A percentile compares a stretch with the other conserved stretches of the same genome.
Evolutionary conservation across 495 filamentous ascomycete genomes (phyloP).

Genomic region (Aspergillus nidulans): DNA sequence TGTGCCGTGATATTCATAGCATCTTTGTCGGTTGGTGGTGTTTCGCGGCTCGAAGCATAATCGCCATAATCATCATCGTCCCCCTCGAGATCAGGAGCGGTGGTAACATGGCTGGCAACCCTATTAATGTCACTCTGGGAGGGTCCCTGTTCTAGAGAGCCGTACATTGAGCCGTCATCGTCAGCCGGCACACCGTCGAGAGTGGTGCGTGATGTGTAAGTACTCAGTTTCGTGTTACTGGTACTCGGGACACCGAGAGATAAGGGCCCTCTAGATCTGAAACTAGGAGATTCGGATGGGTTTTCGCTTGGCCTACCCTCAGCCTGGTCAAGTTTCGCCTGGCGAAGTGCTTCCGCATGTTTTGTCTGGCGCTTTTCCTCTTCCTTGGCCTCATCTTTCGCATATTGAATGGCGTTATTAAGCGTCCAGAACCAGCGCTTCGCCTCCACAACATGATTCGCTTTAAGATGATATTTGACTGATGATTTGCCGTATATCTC

Average conservation of each 20-base stretch:
- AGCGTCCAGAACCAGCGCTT: constrained; percentile 87
- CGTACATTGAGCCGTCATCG: constrained; percentile 55
- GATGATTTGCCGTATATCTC: constrained; percentile 97
- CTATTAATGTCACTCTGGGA: constrained; percentile 46
- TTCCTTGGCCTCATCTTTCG: constrained; percentile 91
- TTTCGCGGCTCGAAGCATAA: constrained; percentile 73
- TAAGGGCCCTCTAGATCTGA: constrained; percentile 33
- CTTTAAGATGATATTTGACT: constrained; percentile 97
- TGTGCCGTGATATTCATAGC: constrained; percentile 94
- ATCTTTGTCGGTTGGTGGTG: constrained; percentile 71
- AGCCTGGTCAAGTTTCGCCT: constrained; percentile 63
- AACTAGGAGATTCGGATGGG: constrained; percentile 26
- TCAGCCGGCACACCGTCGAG: constrained; percentile 41
- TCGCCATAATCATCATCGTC: constrained; percentile 86
- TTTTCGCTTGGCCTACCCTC: constrained; percentile 36
- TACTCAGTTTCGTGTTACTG: constrained; percentile 39
- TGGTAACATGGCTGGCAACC: constrained; percentile 42
- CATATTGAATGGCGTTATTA: constrained; percentile 98
- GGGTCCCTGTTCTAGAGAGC: constrained; percentile 54
- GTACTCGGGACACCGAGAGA: constrained; percentile 31
- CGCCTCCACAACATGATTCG: constrained; percentile 73
- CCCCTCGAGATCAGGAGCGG: constrained; percentile 47
- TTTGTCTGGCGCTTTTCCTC: constrained; percentile 71
- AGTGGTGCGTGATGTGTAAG: constrained; percentile 48
- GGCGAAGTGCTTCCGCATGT: constrained; percentile 69